Evolutionary conservation across 192 early-diverging fungal genomes (phyloP).

Genomic region (Coemansia biformis): DNA sequence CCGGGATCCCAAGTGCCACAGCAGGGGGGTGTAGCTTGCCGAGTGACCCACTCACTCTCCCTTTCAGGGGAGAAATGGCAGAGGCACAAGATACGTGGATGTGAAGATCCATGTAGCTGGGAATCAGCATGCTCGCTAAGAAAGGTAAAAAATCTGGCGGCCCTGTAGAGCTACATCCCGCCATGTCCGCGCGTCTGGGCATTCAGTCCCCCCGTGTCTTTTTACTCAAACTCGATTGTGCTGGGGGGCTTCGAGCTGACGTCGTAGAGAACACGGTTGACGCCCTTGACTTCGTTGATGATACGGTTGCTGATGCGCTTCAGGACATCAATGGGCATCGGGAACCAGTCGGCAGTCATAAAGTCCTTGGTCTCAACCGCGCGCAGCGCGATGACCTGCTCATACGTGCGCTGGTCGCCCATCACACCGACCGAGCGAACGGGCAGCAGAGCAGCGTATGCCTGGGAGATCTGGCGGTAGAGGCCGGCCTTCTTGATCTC

Average conservation of each 20-base stretch:
- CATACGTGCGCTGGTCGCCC: conserved; percentile 98
- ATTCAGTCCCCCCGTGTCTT: too few relatives aligned
- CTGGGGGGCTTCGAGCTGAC: conserved; percentile 96
- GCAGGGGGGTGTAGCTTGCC: too few relatives aligned
- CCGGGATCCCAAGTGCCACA: too few relatives aligned
- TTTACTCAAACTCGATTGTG: conserved; percentile 97
- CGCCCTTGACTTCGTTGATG: conserved; percentile 98
- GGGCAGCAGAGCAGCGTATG: conserved; percentile 92
- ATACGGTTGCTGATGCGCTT: conserved; percentile 93
- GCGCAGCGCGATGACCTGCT: conserved; percentile 96
- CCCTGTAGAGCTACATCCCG: too few relatives aligned
- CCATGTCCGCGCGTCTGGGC: too few relatives aligned
- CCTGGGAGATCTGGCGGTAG: conserved; percentile 96
- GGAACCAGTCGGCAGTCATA: conserved; percentile 98
- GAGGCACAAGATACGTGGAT: too few relatives aligned
- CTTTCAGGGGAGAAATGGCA: too few relatives aligned
- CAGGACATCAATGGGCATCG: conserved; percentile 79
- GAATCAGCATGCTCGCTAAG: too few relatives aligned
- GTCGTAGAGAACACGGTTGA: conserved; percentile 97
- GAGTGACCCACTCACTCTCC: too few relatives aligned
- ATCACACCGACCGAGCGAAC: conserved; percentile 97
- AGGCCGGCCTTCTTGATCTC: conserved; percentile 97
- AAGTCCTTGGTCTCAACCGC: conserved; percentile 96
- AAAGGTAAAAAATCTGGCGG: too few relatives aligned
- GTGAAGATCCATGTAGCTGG: too few relatives aligned